These are phyloP conservation scores for Phytophthora palmivora DNA, from an alignment of 352 stramenopile species.

Conservation along the genomic window DNA sequence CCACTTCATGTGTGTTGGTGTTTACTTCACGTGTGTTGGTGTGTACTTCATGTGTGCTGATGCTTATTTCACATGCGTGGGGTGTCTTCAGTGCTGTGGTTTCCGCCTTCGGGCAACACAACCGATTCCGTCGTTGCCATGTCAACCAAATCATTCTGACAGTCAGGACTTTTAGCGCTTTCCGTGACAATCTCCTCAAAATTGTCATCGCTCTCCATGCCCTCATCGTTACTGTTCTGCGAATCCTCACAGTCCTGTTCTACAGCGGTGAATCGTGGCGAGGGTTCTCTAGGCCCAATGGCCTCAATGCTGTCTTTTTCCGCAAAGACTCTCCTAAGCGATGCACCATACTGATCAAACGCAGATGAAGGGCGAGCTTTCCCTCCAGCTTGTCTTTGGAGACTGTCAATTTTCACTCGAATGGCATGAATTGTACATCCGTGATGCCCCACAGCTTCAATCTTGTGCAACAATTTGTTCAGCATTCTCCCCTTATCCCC, in stretches of 20 bases:
- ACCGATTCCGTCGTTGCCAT: slow-evolving; percentile 7
- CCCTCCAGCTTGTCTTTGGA: slow-evolving; percentile 34
- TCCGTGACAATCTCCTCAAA: slow-evolving; percentile 12
- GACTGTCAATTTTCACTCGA: slow-evolving; percentile 40
- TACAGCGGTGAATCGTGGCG: slow-evolving; percentile 1
- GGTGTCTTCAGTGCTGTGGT: not conserved
- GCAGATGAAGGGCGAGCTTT: slow-evolving; percentile 29
- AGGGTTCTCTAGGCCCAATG: not conserved
- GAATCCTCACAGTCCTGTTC: slow-evolving; percentile 8
- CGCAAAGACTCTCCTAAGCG: slow-evolving; percentile 31
- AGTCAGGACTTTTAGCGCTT: slow-evolving; percentile 4
- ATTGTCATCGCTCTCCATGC: slow-evolving; percentile 1
- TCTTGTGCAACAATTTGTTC: slow-evolving; percentile 23
- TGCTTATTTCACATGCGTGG: no score
- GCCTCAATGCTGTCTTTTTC: slow-evolving; percentile 10
- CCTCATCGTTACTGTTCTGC: slow-evolving; percentile 18
- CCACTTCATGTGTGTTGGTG: not conserved
- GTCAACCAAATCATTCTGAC: not conserved
- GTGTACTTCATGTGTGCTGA: no score
- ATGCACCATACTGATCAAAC: slow-evolving; percentile 29
- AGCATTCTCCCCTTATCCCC: slow-evolving; percentile 38
- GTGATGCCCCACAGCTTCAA: slow-evolving; percentile 25
- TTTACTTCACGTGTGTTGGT: not conserved
- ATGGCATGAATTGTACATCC: slow-evolving; percentile 39
- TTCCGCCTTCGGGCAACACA: slow-evolving; percentile 2